Conservation (phyloP, 2,329 filamentous ascomycete species). For the Bipolaris gigantea region DNA sequence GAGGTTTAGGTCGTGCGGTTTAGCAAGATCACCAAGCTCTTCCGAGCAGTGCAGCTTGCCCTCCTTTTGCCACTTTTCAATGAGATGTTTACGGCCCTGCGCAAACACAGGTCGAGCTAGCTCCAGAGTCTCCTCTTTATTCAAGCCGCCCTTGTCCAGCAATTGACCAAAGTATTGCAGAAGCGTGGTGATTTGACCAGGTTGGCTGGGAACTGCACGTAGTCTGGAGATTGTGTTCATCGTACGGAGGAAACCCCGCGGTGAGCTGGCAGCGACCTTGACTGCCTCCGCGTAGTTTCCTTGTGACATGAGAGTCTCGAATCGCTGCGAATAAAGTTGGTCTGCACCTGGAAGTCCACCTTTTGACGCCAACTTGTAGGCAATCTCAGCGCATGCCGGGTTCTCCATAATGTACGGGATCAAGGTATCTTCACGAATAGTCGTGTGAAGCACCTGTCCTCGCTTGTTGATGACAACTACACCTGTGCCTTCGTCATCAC, state of each 20-base stretch:
- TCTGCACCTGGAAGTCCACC: conserved; percentile 93
- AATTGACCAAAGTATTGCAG: conserved; percentile 98
- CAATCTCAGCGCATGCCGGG: conserved; percentile 88
- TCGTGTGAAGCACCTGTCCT: conserved; percentile 93
- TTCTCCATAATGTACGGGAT: conserved; percentile 96
- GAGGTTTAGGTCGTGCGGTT: conserved; percentile 83
- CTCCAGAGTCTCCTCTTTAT: conserved; percentile 92
- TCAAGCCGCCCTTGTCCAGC: conserved; percentile 90
- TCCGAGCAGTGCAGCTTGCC: conserved; percentile 96
- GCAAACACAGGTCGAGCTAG: conserved; percentile 88
- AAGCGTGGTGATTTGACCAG: conserved; percentile 88
- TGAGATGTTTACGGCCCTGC: conserved; percentile 90
- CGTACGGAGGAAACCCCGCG: conserved; percentile 91
- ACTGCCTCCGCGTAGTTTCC: conserved; percentile 87
- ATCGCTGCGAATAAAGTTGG: conserved; percentile 87
- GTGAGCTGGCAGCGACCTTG: conserved; percentile 95
- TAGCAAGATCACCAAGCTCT: conserved; percentile 91
- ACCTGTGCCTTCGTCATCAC: conserved; percentile 80
- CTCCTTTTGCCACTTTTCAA: conserved; percentile 98
- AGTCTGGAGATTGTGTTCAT: conserved; percentile 94
- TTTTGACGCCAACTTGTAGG: conserved; percentile 93
- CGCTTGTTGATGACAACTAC: conserved; percentile 96
- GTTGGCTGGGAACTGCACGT: conserved; percentile 79
- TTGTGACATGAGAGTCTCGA: conserved; percentile 79
- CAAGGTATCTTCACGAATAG: conserved; percentile 86